Base-by-base conservation (phyloP, 2,329 filamentous ascomycete species). In the Fusarium luffae region DNA sequence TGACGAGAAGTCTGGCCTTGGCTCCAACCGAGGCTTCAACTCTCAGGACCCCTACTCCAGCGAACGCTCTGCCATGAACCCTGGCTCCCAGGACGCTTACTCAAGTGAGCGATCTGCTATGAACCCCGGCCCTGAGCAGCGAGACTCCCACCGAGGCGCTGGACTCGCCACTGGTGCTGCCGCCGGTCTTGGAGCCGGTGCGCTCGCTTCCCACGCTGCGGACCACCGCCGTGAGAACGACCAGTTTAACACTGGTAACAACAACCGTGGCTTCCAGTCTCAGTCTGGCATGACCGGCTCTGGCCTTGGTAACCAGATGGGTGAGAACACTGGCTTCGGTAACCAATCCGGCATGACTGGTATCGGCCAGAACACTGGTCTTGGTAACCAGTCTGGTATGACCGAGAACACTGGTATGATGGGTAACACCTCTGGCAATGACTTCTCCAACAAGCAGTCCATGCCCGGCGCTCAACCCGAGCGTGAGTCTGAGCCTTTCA, bases 111-210 rank as follows among this genome's bases (percentile, higher is more conserved):
- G 52, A 9, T 48, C 42, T 18, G 32, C 43, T 14, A 27, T 37
- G 21, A 37, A 56, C 54, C 54, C 42, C 1, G 12, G 27, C 3
- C 47, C 54, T 16, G 42, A 49, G 30, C 41, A 55, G 12, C 21
- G 13, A 4, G 40, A 40, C n/a, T 37, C 40, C 10, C 28, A 44
- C 12, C 41, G n/a, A 18, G 48, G 54, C 3, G 23, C 28, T 21
- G 54, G 46, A 6, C 32, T 65, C 1, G 58, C 52, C 5, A 19
- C 57, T 2, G 66, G 59, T 10, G 30, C 66, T 13, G 69, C 59
- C 8, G 60, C 63, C 0, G 70, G 69, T 7, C 27, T 72, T 3
- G 63, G 70, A 0, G 69, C 57, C 7, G 69, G 54, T 3, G 63
- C 54, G 3, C 44, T 71, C 3, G 63, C 59, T 2, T 71, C 59